phyloP scores from a whole-genome alignment of 164 flowering plant species.

The Nymphaea thermarum region DNA sequence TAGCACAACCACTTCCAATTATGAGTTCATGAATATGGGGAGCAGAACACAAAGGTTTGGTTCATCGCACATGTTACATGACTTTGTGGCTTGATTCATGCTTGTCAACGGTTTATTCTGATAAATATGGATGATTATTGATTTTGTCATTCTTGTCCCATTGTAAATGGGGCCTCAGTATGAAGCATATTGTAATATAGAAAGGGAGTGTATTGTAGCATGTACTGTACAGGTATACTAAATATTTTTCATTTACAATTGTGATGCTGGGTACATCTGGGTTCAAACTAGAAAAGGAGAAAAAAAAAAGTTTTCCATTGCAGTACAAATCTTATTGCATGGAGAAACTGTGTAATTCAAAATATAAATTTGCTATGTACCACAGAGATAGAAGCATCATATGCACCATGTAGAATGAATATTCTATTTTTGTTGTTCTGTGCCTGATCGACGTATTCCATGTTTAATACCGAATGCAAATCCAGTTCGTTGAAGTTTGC shows the following conservation, averaged over 20 bases:
- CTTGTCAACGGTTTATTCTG: not conserved
- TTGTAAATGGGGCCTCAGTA: not conserved
- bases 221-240: not conserved
- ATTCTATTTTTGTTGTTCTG: not conserved
- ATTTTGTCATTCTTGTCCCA: not conserved
- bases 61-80: slow-evolving; percentile 62
- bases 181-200: not conserved
- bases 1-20: slow-evolving; percentile 37
- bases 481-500: no score
- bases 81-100: slow-evolving; percentile 53
- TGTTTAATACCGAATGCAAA: no score
- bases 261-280: not conserved
- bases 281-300: not conserved
- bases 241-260: not conserved
- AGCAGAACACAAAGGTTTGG: slow-evolving; percentile 42
- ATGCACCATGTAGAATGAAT: not conserved
- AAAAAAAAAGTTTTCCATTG: not conserved
- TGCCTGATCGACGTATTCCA: no score
- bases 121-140: not conserved
- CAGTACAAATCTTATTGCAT: not conserved
- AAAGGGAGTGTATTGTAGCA: not conserved
- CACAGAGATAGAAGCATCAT: not conserved
- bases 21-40: slow-evolving; percentile 46
- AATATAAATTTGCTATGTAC: not conserved
- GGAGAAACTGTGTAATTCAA: not conserved